Percentiles rank a stretch among this genome's conserved stretches.
Conservation (phyloP, 345 rosid species). For the Eucalyptus tenuipes region DNA sequence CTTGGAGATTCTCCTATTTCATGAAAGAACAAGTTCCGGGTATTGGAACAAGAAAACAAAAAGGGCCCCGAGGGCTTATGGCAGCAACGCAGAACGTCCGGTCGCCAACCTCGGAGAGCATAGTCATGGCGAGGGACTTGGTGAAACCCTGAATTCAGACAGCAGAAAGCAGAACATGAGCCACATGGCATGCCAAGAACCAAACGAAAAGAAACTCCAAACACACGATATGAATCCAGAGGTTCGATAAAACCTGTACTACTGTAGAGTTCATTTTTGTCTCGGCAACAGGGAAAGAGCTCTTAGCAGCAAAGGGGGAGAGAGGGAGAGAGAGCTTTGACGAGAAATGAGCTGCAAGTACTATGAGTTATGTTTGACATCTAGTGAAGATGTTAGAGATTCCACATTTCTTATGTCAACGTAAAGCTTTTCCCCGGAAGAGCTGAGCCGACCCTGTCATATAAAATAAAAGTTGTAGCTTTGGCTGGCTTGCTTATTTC, state of each 20-base stretch:
- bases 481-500: neutral
- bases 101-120: slow-evolving; percentile 93
- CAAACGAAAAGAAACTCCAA: neutral
- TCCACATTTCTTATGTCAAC: neutral
- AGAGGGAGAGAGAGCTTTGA: neutral
- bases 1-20: neutral
- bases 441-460: neutral
- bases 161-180: neutral
- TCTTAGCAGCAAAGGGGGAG: neutral
- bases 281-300: neutral
- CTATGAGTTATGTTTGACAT: neutral
- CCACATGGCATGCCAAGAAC: neutral
- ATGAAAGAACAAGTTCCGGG: neutral
- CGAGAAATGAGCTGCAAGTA: neutral
- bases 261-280: neutral
- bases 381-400: neutral
- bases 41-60: neutral
- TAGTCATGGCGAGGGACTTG: slow-evolving; percentile 91
- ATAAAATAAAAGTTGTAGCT: neutral
- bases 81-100: slow-evolving; percentile 95
- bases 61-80: slow-evolving; percentile 14
- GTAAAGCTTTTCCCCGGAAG: neutral
- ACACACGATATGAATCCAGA: neutral
- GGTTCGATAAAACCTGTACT: neutral
- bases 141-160: slow-evolving; percentile 54